These are phyloP conservation scores for Urtica urens DNA, from an alignment of 306 rosid species.

Conservation along the genomic window DNA sequence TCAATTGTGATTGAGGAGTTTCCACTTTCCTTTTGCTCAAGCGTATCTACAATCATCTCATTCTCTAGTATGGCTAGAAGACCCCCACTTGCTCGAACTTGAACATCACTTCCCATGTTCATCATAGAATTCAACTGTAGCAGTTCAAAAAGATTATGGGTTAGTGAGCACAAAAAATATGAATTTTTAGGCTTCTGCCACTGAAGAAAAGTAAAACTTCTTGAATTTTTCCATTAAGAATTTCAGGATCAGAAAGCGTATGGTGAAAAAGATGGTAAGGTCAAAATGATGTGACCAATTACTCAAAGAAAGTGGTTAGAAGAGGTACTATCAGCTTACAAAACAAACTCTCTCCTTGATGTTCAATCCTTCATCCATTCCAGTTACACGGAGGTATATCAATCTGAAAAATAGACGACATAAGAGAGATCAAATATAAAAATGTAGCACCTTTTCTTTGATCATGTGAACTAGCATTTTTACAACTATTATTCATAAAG, in stretches of 20 bases:
- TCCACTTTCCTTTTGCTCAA: slow-evolving; percentile 70
- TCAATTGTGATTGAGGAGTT: slow-evolving; percentile 67
- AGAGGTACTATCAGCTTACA: slow-evolving; percentile 40
- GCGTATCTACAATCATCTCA: slow-evolving; percentile 75
- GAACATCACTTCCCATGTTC: slow-evolving; percentile 89
- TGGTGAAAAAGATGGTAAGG: neutral
- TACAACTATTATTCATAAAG: neutral
- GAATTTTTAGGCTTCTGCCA: neutral
- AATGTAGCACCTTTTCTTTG: neutral
- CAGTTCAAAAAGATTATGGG: slow-evolving; percentile 8
- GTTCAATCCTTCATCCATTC: slow-evolving; percentile 91
- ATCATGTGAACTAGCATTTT: neutral
- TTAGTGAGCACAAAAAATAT: slow-evolving; percentile 1
- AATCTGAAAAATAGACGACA: slow-evolving; percentile 43
- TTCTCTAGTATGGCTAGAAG: slow-evolving; percentile 93
- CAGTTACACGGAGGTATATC: slow-evolving; percentile 80
- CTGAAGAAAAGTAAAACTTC: neutral
- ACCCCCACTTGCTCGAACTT: slow-evolving; percentile 95
- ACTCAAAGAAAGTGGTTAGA: slow-evolving; percentile 13
- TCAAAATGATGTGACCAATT: neutral
- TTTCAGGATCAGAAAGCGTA: neutral
- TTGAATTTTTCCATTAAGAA: neutral
- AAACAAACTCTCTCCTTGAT: slow-evolving; percentile 71
- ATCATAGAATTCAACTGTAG: slow-evolving; percentile 88
- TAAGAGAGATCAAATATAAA: neutral